Percentiles rank a stretch among this genome's conserved stretches.
Conservation (phyloP, 2,329 filamentous ascomycete genomes). For the Cytospora piceae region DNA sequence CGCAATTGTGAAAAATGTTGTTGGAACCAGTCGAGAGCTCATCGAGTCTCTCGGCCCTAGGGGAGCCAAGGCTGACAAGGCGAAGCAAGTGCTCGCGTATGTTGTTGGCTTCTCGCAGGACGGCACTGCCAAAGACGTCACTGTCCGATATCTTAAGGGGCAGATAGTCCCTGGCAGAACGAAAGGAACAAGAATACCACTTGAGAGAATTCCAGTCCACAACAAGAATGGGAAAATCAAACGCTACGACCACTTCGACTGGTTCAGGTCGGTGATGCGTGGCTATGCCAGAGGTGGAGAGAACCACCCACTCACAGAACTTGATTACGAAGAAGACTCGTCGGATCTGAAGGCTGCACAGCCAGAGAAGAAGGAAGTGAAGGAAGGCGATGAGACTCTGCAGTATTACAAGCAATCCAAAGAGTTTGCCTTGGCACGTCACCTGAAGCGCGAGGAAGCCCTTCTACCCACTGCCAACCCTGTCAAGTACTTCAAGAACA, state of each 20-base stretch:
- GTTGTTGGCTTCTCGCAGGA: conserved; percentile 81
- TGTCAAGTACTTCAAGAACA: conserved; percentile 76
- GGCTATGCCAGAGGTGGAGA: conserved; percentile 63
- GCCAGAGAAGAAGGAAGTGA: conserved; percentile 72
- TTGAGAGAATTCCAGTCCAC: conserved; percentile 81
- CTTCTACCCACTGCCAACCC: conserved; percentile 69
- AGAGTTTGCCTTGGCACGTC: conserved; percentile 83
- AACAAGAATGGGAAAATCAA: conserved; percentile 77
- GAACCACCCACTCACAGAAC: conserved; percentile 62
- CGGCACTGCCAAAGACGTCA: conserved; percentile 92
- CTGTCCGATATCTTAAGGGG: conserved; percentile 83
- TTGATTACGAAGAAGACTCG: conserved; percentile 79
- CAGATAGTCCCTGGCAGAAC: conserved; percentile 85
- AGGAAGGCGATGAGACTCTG: conserved; percentile 78
- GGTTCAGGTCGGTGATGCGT: conserved; percentile 82
- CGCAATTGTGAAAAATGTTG: conserved; percentile 67
- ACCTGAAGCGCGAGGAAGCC: conserved; percentile 90
- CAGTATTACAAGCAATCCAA: conserved; percentile 86
- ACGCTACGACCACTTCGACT: conserved; percentile 78
- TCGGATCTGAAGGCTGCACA: conserved; percentile 75
- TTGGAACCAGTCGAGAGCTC: conserved; percentile 74
- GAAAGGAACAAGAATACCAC: conserved; percentile 77
- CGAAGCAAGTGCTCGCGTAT: conserved; percentile 89
- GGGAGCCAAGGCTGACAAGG: conserved; percentile 79
- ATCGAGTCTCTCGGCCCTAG: conserved; percentile 79